Evolutionary conservation across 2,329 filamentous ascomycete genomes (phyloP).

Genomic region (Periconia sp.): DNA sequence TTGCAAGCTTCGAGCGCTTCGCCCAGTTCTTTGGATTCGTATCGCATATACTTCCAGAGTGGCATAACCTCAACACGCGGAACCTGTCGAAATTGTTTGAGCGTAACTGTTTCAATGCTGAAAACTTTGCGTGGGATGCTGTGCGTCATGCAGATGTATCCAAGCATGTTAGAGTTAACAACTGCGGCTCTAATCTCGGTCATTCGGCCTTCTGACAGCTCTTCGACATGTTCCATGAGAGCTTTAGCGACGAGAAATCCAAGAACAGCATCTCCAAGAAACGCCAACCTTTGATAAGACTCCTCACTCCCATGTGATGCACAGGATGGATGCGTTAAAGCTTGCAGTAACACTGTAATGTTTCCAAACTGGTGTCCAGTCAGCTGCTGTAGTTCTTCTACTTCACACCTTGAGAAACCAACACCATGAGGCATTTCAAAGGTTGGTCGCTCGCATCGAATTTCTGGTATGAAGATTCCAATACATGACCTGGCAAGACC

Average conservation of each 20-base stretch:
- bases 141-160: slow-evolving; percentile 1
- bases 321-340: slow-evolving; percentile 1
- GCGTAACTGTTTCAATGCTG: background rate
- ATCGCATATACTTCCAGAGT: slow-evolving; percentile 1
- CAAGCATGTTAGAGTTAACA: slow-evolving; percentile 1
- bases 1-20: background rate
- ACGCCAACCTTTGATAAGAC: slow-evolving; percentile 1
- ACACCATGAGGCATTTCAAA: background rate
- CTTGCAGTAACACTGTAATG: background rate
- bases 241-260: slow-evolving; percentile 1
- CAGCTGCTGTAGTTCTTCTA: background rate
- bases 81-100: background rate
- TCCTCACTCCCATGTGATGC: slow-evolving; percentile 1
- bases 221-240: background rate
- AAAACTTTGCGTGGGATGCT: background rate
- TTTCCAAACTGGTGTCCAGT: slow-evolving; percentile 1
- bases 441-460: background rate
- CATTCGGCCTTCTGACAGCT: background rate
- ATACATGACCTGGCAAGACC: background rate
- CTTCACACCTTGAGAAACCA: background rate
- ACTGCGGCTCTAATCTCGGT: slow-evolving; percentile 1
- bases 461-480: background rate
- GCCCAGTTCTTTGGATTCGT: background rate
- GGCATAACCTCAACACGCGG: background rate
- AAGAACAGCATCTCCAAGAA: slow-evolving; percentile 1